Conservation (phyloP, 257 asterid genomes). For the Oldenlandia corymbosa region DNA sequence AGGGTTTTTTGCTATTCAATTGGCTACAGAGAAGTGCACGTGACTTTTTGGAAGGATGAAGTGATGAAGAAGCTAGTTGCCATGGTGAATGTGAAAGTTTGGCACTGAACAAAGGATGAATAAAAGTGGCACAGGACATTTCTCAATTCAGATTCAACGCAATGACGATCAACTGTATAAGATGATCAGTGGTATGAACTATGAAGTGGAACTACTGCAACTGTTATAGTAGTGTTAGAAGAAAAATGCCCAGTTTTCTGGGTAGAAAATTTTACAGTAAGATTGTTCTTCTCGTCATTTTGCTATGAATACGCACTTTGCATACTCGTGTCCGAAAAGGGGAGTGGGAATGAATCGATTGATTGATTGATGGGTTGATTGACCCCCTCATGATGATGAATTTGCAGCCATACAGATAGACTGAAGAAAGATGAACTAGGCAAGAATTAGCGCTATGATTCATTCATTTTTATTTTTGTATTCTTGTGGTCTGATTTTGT, state of each 20-base stretch:
- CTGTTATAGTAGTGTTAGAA: not conserved
- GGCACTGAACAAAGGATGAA: slow-evolving; percentile 15
- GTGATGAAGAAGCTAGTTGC: slow-evolving; percentile 1
- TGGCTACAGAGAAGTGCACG: not conserved
- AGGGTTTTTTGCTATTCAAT: not conserved
- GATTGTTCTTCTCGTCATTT: not conserved
- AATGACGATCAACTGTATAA: not conserved
- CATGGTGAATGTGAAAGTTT: slow-evolving; percentile 11
- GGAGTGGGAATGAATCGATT: not conserved
- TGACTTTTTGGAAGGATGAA: slow-evolving; percentile 12
- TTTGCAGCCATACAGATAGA: slow-evolving; percentile 5
- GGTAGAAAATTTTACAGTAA: not conserved
- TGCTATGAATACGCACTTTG: not conserved
- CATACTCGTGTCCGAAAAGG: not conserved
- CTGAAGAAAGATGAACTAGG: not conserved
- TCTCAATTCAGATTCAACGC: not conserved
- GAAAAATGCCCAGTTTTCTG: not conserved
- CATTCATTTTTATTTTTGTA: not conserved
- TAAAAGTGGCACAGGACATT: not conserved
- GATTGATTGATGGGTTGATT: too few species aligned
- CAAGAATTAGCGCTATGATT: not conserved
- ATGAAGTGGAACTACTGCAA: too few species aligned
- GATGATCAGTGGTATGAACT: not conserved
- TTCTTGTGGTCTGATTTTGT: slow-evolving; percentile 7
- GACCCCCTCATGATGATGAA: slow-evolving; percentile 3